phyloP scores from a whole-genome alignment of 108 stramenopile genomes.

The Pseudonitzschia delicatissima region DNA sequence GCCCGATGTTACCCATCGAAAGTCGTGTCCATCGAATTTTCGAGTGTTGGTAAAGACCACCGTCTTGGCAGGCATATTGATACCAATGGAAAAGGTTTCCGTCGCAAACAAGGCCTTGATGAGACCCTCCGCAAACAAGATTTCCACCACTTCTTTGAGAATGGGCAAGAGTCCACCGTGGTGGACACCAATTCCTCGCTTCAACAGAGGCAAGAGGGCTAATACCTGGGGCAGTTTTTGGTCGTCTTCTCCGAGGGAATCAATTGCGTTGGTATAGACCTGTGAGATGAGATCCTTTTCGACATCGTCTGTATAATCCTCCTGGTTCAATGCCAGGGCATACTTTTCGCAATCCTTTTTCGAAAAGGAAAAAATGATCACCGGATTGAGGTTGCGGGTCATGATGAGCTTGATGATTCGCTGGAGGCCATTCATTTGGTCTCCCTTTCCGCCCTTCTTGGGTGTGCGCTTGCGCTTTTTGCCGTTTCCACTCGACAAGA shows the following conservation, averaged over 20 bases:
- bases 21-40: constrained; percentile 96
- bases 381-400: constrained; percentile 92
- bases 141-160: constrained; percentile 99
- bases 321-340: constrained; percentile 86
- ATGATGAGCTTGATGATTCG: constrained; percentile 96
- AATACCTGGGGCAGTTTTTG: constrained; percentile 93
- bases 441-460: constrained; percentile 53
- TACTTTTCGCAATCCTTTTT: constrained; percentile 97
- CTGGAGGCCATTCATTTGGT: constrained; percentile 76
- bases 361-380: constrained; percentile 97
- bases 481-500: constrained; percentile 68
- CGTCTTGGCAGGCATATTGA: constrained; percentile 99
- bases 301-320: constrained; percentile 95
- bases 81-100: constrained; percentile 98
- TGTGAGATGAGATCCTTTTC: constrained; percentile 94
- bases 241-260: constrained; percentile 94
- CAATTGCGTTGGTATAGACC: constrained; percentile 96
- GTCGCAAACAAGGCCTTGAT: constrained; percentile 98
- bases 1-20: constrained; percentile 87
- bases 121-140: constrained; percentile 96
- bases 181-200: constrained; percentile 98
- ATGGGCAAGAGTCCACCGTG: constrained; percentile 99
- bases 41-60: constrained; percentile 97
- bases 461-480: constrained; percentile 64
- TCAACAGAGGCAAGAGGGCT: constrained; percentile 92